phyloP scores from a whole-genome alignment of 2,329 filamentous ascomycete species.

The Nigrograna mackinnonii region DNA sequence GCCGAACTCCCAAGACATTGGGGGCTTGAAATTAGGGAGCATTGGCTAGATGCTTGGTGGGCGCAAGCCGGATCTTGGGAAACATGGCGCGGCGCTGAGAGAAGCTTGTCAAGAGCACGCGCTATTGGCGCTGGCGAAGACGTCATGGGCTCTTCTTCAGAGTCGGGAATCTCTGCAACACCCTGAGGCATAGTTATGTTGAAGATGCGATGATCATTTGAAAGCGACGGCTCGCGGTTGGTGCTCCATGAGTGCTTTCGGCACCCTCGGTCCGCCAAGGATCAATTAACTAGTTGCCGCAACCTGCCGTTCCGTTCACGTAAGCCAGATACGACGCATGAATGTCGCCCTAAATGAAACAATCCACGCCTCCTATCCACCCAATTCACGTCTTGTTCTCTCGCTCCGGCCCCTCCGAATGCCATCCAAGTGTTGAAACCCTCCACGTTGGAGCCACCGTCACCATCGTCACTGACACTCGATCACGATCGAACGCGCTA shows the following conservation, averaged over 20 bases:
- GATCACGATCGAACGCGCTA: no score
- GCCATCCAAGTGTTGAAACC: conserved; percentile 13
- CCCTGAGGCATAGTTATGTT: conserved; percentile 25
- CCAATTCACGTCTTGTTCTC: conserved; percentile 1
- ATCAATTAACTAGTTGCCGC: conserved; percentile 3
- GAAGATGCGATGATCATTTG: no score
- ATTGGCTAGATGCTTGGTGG: conserved; percentile 16
- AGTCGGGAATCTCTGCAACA: conserved; percentile 32
- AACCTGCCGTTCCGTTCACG: conserved; percentile 1
- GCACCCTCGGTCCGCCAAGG: conserved; percentile 4
- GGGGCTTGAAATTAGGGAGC: conserved; percentile 11
- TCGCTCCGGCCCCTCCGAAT: conserved; percentile 1
- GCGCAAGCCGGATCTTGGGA: conserved; percentile 10
- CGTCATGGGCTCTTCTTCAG: conserved; percentile 35
- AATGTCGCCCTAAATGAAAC: conserved; percentile 5
- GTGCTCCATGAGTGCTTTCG: conserved; percentile 6
- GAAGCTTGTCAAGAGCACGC: conserved; percentile 22
- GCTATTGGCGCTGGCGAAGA: conserved; percentile 23
- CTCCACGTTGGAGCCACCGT: conserved; percentile 20
- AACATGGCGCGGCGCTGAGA: conserved; percentile 22
- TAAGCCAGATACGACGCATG: conserved; percentile 6
- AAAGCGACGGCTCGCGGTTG: no score
- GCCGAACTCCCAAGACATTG: conserved; percentile 12
- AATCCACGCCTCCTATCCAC: conserved; percentile 3
- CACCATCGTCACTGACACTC: no score